These are phyloP conservation scores for Pythium apleroticum DNA, from an alignment of 352 stramenopile species.

Conservation along the genomic window DNA sequence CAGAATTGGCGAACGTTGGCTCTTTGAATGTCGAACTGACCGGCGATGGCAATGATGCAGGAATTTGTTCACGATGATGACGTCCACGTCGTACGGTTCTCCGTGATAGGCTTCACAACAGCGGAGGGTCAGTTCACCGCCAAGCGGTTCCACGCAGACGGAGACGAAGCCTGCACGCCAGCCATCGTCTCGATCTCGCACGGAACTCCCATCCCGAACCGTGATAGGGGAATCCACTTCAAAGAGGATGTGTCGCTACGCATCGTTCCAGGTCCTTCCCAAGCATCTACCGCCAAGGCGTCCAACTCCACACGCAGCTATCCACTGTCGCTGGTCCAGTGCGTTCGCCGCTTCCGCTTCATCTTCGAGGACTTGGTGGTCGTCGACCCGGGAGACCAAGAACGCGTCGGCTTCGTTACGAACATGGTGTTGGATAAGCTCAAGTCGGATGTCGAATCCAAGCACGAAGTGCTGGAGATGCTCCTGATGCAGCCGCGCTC, in stretches of 20 bases:
- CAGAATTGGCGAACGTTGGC: neutral
- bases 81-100: constrained; percentile 1
- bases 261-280: neutral
- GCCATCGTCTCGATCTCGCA: neutral
- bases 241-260: constrained; percentile 1
- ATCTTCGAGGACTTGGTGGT: neutral
- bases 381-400: neutral
- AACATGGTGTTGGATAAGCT: constrained; percentile 7
- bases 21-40: neutral
- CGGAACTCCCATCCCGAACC: neutral
- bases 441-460: neutral
- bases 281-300: neutral
- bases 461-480: constrained; percentile 11
- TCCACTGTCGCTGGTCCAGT: constrained; percentile 2
- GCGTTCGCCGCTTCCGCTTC: constrained; percentile 8
- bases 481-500: neutral
- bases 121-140: neutral
- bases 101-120: neutral
- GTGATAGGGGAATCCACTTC: neutral
- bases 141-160: neutral
- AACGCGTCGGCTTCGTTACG: neutral
- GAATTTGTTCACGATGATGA: neutral
- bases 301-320: neutral
- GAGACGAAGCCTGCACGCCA: neutral
- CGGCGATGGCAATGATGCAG: neutral